Evolutionary conservation across 306 rosid genomes (phyloP).

Genomic region (Cucurbita argyrosperma): DNA sequence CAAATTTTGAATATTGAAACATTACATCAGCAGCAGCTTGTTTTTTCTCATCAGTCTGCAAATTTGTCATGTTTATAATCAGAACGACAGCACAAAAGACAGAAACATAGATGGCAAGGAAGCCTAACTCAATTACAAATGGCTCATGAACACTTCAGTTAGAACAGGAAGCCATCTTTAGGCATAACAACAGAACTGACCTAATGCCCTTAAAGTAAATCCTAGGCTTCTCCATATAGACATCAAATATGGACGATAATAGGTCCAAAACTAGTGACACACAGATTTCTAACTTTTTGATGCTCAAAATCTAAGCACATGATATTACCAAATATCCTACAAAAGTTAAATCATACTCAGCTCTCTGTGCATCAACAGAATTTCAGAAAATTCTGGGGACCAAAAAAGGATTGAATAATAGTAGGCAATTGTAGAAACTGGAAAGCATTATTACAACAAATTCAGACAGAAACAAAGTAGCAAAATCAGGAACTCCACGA

Average conservation of each 20-base stretch:
- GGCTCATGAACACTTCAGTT: neutral
- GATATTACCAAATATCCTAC: neutral
- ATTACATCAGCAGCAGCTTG: slow-evolving; percentile 83
- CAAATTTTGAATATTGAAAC: slow-evolving; percentile 75
- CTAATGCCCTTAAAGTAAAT: neutral
- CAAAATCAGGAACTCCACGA: neutral
- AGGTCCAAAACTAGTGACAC: neutral
- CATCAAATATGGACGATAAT: neutral
- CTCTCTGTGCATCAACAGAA: neutral
- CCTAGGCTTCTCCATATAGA: neutral
- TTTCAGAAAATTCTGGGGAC: neutral
- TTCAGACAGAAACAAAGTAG: neutral
- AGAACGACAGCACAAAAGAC: neutral
- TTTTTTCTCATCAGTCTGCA: slow-evolving; percentile 58
- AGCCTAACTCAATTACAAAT: neutral
- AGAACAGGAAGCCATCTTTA: neutral
- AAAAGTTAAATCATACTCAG: neutral
- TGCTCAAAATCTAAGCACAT: neutral
- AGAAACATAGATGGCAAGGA: neutral
- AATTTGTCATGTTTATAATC: slow-evolving; percentile 3
- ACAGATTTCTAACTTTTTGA: neutral
- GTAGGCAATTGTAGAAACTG: neutral
- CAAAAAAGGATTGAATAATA: neutral
- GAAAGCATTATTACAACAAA: neutral
- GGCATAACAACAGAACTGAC: neutral